Base-by-base conservation (phyloP, 1,139 yeast genomes). In the Saccharomyces hybrid region DNA sequence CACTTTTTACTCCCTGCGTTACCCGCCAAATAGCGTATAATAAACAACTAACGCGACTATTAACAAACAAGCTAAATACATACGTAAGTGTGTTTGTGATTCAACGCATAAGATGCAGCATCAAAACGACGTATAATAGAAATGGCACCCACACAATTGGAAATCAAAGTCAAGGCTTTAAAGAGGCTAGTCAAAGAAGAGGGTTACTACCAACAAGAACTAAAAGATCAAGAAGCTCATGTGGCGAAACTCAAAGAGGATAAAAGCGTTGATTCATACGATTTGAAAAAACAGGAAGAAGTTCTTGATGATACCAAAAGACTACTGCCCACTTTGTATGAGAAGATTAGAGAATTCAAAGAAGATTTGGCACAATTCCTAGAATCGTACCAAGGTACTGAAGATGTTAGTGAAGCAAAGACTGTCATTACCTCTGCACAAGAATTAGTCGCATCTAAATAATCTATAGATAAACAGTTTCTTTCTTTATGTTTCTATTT, bases 131-230 rank as follows among this genome's bases (percentile, higher is more conserved):
- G 6, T 24, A 24, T 24, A 24, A 24, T 4, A 24, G 26, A 24
- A 52, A 89, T 88, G 91, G 80, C 91, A 2, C 96, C 96, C 49
- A 75, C 90, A 1, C 83, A 79, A 59, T 71, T 88, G 53, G 88
- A 86, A 63, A 88, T 90, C 71, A 89, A 89, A 65, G 77, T 81
- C 51, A 82, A 80, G 59, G 95, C 97, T 2, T 75, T 90, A 53
- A 79, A 80, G 59, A 78, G 97, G 58, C 76, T 91, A 44, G 65
- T 86, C 53, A 88, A 88, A 63, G 97, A 90, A 67, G 83, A 85
- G 61, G 67, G 67, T 14, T 74, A 83, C 48, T 90, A 89, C 68
- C 73, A 78, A 51, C 75, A 78, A 56, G 97, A 90, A 66, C 77
- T 82, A 38, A 70, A 70, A 14, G 89, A 86, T 55, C 89, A 86